phyloP scores from a whole-genome alignment of 78 protist genomes.

The slime mould (Dictyostelium discoideum) region DNA sequence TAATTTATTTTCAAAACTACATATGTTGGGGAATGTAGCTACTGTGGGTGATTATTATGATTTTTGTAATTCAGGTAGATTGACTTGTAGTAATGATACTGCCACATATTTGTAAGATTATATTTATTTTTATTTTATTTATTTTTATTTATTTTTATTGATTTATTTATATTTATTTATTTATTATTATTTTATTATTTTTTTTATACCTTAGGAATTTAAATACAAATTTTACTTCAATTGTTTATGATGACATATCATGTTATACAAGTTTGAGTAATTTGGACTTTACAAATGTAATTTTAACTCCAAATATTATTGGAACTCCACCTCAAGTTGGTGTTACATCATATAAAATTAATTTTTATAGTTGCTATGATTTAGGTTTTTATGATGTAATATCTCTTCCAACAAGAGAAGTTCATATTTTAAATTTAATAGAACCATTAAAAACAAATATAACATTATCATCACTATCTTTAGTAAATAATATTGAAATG shows the following conservation, averaged over 20 bases:
- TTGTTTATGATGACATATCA: background rate
- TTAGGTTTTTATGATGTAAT: background rate
- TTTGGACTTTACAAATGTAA: background rate
- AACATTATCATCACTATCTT: background rate
- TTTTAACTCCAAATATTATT: background rate
- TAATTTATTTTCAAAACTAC: background rate
- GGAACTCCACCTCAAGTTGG: background rate
- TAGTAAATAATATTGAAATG: background rate
- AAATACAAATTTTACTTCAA: background rate
- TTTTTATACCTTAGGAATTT: background rate
- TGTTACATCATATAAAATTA: background rate
- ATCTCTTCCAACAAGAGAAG: background rate
- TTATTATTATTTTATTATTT: too few species aligned
- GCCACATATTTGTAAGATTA: background rate
- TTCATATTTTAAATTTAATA: background rate
- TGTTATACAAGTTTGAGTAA: background rate
- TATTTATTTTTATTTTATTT: background rate
- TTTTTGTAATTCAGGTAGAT: background rate
- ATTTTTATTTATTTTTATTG: background rate
- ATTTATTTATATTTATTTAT: too few species aligned
- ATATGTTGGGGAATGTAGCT: background rate
- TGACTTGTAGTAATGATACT: background rate
- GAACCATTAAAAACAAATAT: slow-evolving; percentile 2
- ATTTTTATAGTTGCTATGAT: background rate
- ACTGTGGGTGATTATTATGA: background rate